These are phyloP conservation scores for Trichaptum fuscoviolaceum DNA, from an alignment of 768 basidiomycete genomes.

Conservation along the genomic window DNA sequence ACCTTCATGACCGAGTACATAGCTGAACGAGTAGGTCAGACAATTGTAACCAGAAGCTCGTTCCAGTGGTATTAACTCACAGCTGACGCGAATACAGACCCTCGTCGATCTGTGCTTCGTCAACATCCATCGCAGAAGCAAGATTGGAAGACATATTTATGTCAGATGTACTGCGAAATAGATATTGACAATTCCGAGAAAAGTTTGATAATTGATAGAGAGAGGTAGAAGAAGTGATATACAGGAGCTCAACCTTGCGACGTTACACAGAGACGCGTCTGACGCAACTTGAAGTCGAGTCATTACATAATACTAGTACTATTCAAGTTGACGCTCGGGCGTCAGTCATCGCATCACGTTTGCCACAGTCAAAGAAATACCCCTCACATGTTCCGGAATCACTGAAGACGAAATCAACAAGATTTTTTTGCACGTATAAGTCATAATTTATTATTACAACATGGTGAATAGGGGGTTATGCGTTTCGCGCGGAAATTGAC, in stretches of 20 bases:
- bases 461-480: neutral
- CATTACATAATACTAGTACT: neutral
- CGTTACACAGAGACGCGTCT: conserved; percentile 3
- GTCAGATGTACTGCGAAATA: conserved; percentile 7
- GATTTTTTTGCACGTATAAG: neutral
- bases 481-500: too few species aligned
- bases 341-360: too few species aligned
- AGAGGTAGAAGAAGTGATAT: neutral
- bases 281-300: neutral
- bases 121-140: conserved; percentile 70
- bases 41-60: conserved; percentile 13
- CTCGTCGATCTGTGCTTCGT: conserved; percentile 87
- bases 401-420: too few species aligned
- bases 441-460: neutral
- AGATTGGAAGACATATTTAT: conserved; percentile 33
- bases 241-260: neutral
- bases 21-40: conserved; percentile 40
- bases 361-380: too few species aligned
- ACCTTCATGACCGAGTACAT: conserved; percentile 98
- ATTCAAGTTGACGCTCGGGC: too few species aligned
- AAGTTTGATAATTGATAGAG: neutral
- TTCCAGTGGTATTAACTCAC: conserved; percentile 39
- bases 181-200: neutral
- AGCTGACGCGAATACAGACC: conserved; percentile 91
- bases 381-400: neutral